Base-by-base conservation (phyloP, 257 asterid genomes). In the Forsythia viridissima region DNA sequence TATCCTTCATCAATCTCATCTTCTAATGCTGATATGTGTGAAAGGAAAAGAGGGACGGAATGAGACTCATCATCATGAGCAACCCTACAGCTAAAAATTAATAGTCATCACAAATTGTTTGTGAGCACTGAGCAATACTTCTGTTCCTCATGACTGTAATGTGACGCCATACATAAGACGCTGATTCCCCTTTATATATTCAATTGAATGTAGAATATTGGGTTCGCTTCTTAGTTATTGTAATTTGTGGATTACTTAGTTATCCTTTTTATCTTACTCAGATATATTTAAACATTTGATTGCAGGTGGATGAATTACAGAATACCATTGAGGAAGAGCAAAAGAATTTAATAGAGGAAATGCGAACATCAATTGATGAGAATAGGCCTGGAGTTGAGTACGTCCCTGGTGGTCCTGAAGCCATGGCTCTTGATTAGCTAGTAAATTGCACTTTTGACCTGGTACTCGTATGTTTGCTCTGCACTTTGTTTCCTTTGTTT, bases 251-350 rank as follows among this genome's bases (percentile, higher is more conserved):
- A 18, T 10, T 16, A 34, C 55, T 11, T 3, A 36, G 41, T 18
- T 6, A 30, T 74, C 72, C 51, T 42, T 42, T 75, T 30, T 61
- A 37, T 77, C 65, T 75, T 76, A 52, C 80, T 78, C 15, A 79
- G 57, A 79, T 44, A 42, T 77, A 46, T 4, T 71, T 57, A 30
- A 46, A 39, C 46, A 36, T 72, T 75, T 80, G 75, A 13, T 76
- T 70, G 18, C 90, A 95, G 98, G 99, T 95, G 85, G 99, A 95
- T 86, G 99, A 93, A 86, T 81, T 95, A 77, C 99, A 95, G 71
- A 90, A 80, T 89, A 93, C 97, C 65, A 89, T 95, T 67, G 99
- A 93, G 89, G 99, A 93, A 55, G 99, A 93, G 71, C 96, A 95
- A 71, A 82, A 86, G 86, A 91, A 82, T 83, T 85, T 94, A 88